A percentile compares a stretch with the other conserved stretches of the same genome.
These are phyloP conservation scores for Barbatosphaeria neglecta DNA, from an alignment of 495 filamentous ascomycete genomes.

Conservation along the genomic window DNA sequence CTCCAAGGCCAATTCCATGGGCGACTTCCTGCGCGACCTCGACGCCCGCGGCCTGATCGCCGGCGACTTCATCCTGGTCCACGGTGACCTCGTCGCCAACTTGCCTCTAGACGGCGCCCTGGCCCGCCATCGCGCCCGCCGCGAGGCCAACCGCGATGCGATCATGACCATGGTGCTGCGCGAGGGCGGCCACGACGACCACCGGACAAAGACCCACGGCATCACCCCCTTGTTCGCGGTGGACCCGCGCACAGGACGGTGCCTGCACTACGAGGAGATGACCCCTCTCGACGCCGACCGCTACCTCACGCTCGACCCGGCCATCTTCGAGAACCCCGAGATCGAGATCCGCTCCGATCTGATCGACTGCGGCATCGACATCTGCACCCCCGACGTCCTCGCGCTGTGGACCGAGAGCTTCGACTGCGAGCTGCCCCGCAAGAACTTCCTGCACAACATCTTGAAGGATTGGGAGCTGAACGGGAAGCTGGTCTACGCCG, in stretches of 20 bases:
- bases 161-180: conserved; percentile 97
- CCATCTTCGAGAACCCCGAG: conserved; percentile 48
- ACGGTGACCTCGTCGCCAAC: conserved; percentile 91
- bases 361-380: conserved; percentile 92
- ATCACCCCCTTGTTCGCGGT: conserved; percentile 76
- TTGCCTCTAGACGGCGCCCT: conserved; percentile 71
- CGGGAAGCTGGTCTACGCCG: conserved; percentile 87
- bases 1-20: conserved; percentile 67
- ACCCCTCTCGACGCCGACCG: conserved; percentile 35
- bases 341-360: conserved; percentile 77
- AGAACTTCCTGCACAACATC: conserved; percentile 81
- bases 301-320: conserved; percentile 57
- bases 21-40: conserved; percentile 90
- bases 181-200: conserved; percentile 54
- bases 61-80: conserved; percentile 83
- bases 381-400: conserved; percentile 91
- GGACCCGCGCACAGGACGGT: conserved; percentile 67
- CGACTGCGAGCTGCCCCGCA: conserved; percentile 81
- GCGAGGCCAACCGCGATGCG: conserved; percentile 77
- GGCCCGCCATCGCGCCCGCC: conserved; percentile 64
- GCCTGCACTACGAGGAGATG: conserved; percentile 84
- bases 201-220: conserved; percentile 62
- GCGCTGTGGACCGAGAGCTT: conserved; percentile 96
- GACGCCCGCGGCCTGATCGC: conserved; percentile 78
- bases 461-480: conserved; percentile 95